These are phyloP conservation scores for Podospora pseudopauciseta DNA, from an alignment of 495 filamentous ascomycete species.

Conservation along the genomic window DNA sequence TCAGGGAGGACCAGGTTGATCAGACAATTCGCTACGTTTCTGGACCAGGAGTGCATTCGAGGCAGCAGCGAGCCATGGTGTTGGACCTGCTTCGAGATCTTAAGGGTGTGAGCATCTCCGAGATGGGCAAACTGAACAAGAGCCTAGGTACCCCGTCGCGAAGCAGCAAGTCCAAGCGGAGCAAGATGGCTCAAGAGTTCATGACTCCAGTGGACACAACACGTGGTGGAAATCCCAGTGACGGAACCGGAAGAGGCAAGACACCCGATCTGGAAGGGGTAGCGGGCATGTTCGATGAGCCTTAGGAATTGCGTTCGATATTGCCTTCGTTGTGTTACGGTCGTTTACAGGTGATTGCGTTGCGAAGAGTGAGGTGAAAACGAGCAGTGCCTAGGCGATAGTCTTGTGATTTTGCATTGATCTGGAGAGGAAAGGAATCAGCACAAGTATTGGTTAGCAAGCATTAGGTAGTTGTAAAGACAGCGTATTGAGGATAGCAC, in stretches of 20 bases:
- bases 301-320: conserved; percentile 9
- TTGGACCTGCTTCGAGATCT: conserved; percentile 83
- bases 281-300: conserved; percentile 40
- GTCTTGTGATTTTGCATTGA: not conserved
- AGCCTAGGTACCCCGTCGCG: conserved; percentile 26
- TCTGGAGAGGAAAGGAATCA: not conserved
- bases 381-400: not conserved
- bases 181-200: conserved; percentile 57
- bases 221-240: conserved; percentile 6
- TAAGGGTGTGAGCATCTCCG: conserved; percentile 84
- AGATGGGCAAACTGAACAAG: conserved; percentile 76
- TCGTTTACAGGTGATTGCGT: not conserved
- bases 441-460: not conserved
- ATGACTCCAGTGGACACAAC: conserved; percentile 38
- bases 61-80: conserved; percentile 77
- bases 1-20: conserved; percentile 57
- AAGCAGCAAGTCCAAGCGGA: conserved; percentile 36
- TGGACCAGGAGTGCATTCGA: conserved; percentile 48
- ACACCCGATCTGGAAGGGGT: conserved; percentile 44
- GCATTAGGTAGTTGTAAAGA: not conserved
- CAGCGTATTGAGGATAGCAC: not conserved
- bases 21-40: conserved; percentile 55
- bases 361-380: not conserved
- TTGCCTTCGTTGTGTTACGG: not conserved
- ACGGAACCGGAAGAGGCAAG: conserved; percentile 18